Base-by-base conservation (phyloP, 148 eudicot species). In the Spergularia bocconei region DNA sequence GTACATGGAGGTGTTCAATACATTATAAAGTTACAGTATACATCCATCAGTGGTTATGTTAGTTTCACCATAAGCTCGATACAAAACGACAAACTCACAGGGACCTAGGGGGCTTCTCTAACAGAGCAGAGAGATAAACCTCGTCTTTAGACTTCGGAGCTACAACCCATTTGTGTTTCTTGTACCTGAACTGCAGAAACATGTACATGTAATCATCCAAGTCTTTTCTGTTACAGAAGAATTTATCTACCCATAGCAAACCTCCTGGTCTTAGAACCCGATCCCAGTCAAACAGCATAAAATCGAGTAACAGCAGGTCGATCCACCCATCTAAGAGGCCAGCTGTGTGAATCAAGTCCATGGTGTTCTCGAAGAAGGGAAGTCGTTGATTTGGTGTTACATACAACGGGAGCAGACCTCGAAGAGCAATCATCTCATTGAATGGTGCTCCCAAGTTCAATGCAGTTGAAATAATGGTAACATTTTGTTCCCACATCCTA, bases 131-230 rank as follows among this genome's bases (percentile, higher is more conserved):
- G 21, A 87, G 88, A 75, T 82, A 95, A 69, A 95, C 96, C 83
- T 95, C 92, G 66, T 90, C 96, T 77, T 87, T 87, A 12, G 97
- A 90, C 69, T 95, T 92, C 2, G 96, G 85, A 69, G 91, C 74
- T 67, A 92, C 77, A 25, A 81, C 88, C 97, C 97, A 95, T 73
- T 88, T 92, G 76, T 95, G 91, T 77, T 95, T 95, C 87, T 89
- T 95, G 82, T 95, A 90, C 85, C 99, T 89, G 83, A 95, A 96
- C 82, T 96, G 97, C 86, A 92, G 82, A 84, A 95, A 90, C 97
- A 95, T 88, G 86, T 95, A 92, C 97, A 91, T 91, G 67, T 92
- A 96, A 72, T 96, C 99, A 82, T 96, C 99, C 52, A 91, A 64
- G 68, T 91, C 97, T 51, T 81, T 87, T 73, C 90, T 86, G 3